Evolutionary conservation across 352 stramenopile species (phyloP).

Genomic region (Globisporangium radiosum): DNA sequence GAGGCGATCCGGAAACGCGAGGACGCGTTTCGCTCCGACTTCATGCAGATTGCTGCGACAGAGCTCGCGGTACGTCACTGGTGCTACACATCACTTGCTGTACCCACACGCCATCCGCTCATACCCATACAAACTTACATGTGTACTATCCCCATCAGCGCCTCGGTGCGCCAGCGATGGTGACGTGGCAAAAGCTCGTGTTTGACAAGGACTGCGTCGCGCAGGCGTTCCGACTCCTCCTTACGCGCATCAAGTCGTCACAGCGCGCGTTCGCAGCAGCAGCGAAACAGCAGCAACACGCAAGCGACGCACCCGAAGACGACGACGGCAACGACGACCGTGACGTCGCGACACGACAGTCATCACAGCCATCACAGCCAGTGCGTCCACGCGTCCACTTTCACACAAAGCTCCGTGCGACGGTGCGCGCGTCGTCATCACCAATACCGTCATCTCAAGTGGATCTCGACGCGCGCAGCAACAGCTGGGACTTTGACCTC

Average conservation of each 20-base stretch:
- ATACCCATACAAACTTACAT: neutral
- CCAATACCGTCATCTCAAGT: neutral
- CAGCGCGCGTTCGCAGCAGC: slow-evolving; percentile 1
- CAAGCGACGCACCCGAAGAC: slow-evolving; percentile 1
- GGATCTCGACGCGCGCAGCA: neutral
- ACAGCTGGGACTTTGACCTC: slow-evolving; percentile 32
- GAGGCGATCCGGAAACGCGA: slow-evolving; percentile 38
- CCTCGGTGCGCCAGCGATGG: slow-evolving; percentile 40
- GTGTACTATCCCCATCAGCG: slow-evolving; percentile 16
- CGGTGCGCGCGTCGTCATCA: slow-evolving; percentile 1
- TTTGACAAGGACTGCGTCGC: slow-evolving; percentile 62
- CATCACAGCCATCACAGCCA: neutral
- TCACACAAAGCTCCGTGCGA: slow-evolving; percentile 4
- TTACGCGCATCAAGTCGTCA: slow-evolving; percentile 58
- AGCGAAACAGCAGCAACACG: slow-evolving; percentile 6
- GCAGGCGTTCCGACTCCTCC: slow-evolving; percentile 46
- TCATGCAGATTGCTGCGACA: slow-evolving; percentile 41
- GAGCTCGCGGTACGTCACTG: slow-evolving; percentile 35
- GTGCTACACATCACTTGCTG: neutral
- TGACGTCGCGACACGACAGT: neutral
- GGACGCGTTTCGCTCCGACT: slow-evolving; percentile 46
- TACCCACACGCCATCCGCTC: neutral
- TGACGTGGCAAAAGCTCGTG: slow-evolving; percentile 61
- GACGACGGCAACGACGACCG: slow-evolving; percentile 4
- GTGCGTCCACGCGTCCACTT: neutral